Evolutionary conservation across 768 basidiomycete genomes (phyloP).

Genomic region (Hericium coralloides): DNA sequence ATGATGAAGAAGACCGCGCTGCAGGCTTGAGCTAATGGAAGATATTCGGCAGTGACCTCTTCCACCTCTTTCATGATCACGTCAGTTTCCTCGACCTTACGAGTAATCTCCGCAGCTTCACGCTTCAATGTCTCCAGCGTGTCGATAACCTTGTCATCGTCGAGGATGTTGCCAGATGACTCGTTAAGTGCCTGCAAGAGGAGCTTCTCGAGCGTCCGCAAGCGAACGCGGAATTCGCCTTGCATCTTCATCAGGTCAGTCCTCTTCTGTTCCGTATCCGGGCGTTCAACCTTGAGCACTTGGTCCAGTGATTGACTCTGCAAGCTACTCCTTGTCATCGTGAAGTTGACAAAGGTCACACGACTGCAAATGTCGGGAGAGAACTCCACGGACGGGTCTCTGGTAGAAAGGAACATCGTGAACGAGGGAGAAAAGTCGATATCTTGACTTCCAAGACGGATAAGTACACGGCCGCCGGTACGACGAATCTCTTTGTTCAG

Average conservation of each 20-base stretch:
- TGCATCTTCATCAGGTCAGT: constrained; percentile 98
- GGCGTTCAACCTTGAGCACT: constrained; percentile 93
- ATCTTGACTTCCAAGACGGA: constrained; percentile 94
- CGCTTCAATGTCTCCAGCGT: constrained; percentile 93
- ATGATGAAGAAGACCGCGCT: constrained; percentile 95
- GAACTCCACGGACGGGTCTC: constrained; percentile 96
- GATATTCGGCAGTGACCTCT: constrained; percentile 88
- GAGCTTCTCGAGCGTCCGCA: constrained; percentile 87
- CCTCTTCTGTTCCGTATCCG: constrained; percentile 91
- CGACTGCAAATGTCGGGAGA: constrained; percentile 98
- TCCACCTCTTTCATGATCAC: constrained; percentile 94
- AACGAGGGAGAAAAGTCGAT: constrained; percentile 99
- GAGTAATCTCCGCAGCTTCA: constrained; percentile 93
- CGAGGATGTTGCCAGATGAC: constrained; percentile 92
- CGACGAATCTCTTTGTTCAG: constrained; percentile 94
- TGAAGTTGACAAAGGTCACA: constrained; percentile 93
- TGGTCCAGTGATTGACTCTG: constrained; percentile 98
- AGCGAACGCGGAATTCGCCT: constrained; percentile 91
- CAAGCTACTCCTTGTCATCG: constrained; percentile 97
- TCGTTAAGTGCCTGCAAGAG: constrained; percentile 94
- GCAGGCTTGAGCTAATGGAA: constrained; percentile 91
- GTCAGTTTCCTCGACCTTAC: constrained; percentile 95
- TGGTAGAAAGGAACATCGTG: constrained; percentile 97
- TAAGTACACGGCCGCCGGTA: constrained; percentile 94
- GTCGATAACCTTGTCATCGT: constrained; percentile 97